Evolutionary conservation across 495 filamentous ascomycete species (phyloP).

Genomic region (Glarea lozoyensis): DNA sequence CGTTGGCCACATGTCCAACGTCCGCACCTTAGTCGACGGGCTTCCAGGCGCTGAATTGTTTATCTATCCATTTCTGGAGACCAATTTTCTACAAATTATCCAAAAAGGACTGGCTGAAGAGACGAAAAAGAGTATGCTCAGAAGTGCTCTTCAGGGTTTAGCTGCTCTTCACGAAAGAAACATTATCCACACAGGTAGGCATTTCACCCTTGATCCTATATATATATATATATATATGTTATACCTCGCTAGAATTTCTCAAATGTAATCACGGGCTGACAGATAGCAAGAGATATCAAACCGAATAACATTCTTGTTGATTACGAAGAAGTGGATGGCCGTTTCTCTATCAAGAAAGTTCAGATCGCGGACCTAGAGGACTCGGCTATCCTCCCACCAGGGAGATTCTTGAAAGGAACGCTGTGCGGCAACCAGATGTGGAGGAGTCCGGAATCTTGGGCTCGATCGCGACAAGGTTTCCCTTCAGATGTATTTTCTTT

Average conservation of each 20-base stretch:
- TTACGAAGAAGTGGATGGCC: conserved; percentile 19
- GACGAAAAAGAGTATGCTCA: conserved; percentile 8
- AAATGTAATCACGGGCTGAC: conserved; percentile 6
- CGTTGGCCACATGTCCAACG: not conserved
- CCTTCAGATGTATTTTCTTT: conserved; percentile 1
- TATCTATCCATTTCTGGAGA: not conserved
- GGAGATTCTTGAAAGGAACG: conserved; percentile 22
- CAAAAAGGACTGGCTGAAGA: conserved; percentile 4
- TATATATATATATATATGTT: no score
- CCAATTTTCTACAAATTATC: conserved; percentile 10
- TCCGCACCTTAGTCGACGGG: not conserved
- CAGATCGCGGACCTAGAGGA: conserved; percentile 18
- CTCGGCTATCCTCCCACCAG: conserved; percentile 15
- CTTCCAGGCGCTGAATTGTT: not conserved
- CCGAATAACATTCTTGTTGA: conserved; percentile 31
- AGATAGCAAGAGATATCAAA: conserved; percentile 25
- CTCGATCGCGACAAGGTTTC: not conserved
- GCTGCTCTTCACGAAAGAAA: conserved; percentile 6
- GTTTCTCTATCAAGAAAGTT: conserved; percentile 9
- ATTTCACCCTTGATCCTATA: not conserved
- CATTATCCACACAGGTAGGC: conserved; percentile 4
- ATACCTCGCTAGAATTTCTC: not conserved
- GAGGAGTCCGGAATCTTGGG: conserved; percentile 19
- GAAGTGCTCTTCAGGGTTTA: conserved; percentile 3
- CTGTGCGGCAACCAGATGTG: conserved; percentile 30